A percentile compares a stretch with the other conserved stretches of the same genome.
Conservation (phyloP, 805 yeast genomes). For the Kockiozyma suomiensis region DNA sequence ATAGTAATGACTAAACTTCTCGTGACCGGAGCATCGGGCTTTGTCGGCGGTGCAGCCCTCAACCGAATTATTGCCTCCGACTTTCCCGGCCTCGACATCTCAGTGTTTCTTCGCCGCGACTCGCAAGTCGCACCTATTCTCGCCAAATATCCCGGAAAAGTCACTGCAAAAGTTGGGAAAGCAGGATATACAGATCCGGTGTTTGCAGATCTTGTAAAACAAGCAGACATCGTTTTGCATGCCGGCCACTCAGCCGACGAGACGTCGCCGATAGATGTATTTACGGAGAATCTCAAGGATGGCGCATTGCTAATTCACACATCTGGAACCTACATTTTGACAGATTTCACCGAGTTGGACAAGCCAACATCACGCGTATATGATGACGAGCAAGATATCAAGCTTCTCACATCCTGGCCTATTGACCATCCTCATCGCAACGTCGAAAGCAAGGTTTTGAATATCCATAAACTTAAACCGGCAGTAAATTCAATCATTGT, state of each 20-base stretch:
- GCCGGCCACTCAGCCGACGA: conserved; percentile 41
- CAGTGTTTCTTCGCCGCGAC: conserved; percentile 15
- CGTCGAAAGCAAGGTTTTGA: conserved; percentile 42
- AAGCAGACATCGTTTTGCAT: conserved; percentile 43
- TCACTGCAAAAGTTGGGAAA: conserved; percentile 39
- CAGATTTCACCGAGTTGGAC: conserved; percentile 26
- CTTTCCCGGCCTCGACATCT: not conserved
- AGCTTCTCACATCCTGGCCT: conserved; percentile 40
- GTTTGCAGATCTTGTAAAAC: conserved; percentile 33
- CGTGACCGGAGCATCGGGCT: conserved; percentile 25
- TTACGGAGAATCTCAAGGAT: conserved; percentile 34
- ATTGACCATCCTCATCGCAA: conserved; percentile 43
- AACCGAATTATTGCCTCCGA: conserved; percentile 2
- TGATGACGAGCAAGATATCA: conserved; percentile 40
- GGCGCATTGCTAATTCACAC: conserved; percentile 44
- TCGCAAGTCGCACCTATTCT: conserved; percentile 19
- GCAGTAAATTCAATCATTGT: conserved; percentile 41
- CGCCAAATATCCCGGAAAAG: conserved; percentile 8
- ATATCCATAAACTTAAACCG: conserved; percentile 42
- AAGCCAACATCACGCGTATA: conserved; percentile 36
- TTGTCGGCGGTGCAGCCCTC: conserved; percentile 26
- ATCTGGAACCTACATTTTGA: conserved; percentile 44
- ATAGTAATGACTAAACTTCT: conserved; percentile 4
- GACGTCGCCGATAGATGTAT: conserved; percentile 38
- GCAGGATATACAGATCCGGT: conserved; percentile 35